Base-by-base conservation (phyloP, 192 early-diverging fungal genomes). In the Podila clonocystis region DNA sequence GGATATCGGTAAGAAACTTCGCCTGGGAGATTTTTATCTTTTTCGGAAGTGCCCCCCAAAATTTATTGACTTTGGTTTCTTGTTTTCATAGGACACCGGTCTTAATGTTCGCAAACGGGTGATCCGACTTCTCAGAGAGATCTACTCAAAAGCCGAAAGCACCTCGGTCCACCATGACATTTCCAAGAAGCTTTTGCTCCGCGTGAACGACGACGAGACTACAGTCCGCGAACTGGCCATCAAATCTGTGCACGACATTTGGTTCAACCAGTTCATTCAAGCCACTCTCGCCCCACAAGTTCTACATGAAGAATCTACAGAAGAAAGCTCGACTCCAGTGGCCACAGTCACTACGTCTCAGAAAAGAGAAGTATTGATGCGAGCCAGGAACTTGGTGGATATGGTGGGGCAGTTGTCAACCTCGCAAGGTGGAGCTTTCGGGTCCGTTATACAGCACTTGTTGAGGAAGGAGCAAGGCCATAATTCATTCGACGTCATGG, bases 51-150 rank as follows among this genome's bases (percentile, higher is more conserved):
- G 41, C 41, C 41, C 7, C 7, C 41, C 2, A 15, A 45, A 45
- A 45, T 12, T 45, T 45, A 17, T 15, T 45, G 41, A 45, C 6
- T 15, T 15, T 17, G 41, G 4, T 15, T 45, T 12, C 11, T 13
- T 41, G 1, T 63, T 45, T 26, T 24, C 17, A n/a, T 69, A 92
- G 90, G 97, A 98, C 84, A 95, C 93, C 33, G 94, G 95, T 8
- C 59, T 92, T 9, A 96, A 87, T 75, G 96, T 98, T 24, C 91
- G 97, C 20, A 96, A 96, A 83, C 90, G 96, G 1, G 89, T 97
- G 2, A 88, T 98, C 29, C 89, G 91, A 62, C 82, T 98, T 2
- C 70, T 97, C 30, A 83, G 86, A 55, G 94, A 95, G 48, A 89
- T 97, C 15, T 97, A 91, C 58, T 31, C 84, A 8, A 82, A 87